Evolutionary conservation across 495 filamentous ascomycete genomes (phyloP), one percentile per base, ranked within the genome.

Genomic region (Corynascus novoguineensis): DNA sequence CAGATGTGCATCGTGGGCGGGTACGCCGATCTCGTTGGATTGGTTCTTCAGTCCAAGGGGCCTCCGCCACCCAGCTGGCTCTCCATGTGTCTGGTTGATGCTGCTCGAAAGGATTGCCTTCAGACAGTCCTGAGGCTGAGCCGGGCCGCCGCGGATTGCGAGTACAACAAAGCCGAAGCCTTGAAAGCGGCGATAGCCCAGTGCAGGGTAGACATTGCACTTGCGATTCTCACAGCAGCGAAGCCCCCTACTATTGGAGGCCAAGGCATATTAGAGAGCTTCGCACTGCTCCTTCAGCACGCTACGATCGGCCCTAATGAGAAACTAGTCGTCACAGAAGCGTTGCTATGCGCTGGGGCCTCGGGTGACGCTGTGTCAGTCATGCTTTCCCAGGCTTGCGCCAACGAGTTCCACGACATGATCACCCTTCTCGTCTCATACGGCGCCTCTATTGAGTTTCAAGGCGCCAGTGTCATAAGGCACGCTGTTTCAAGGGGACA

Each of bases 271-370:
- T 64, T 67, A 25, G 67, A 73, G 40, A 71, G 75, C 37, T 77
- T 78, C 41, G 58, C 63, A 8, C 62, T 66, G 24, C 61, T 77
- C 12, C 65, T 75, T 47, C 59, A 58, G 6, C 71, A 75, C 19
- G 55, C 66, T 8, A 68, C 68, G 31, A 73, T 78, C 42, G 63
- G 65, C 10, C 75, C 73, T 2, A 73, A 72, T 53, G 68, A 74
- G 31, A 79, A 75, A 52, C 48, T 77, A 37, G 64, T 60, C 3
- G 61, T 78, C 24, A 64, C 71, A 3, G 75, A 79, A 58, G 66
- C 75, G 8, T 57, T 79, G 4, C 61, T 79, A 7, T 77, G 71
- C n/a, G 74, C 73, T 1, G 76, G 76, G 0, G 75, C 75, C 3
- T 58, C 64, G 8, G 75, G 76, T 8, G 73, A 75, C 35, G 58